Evolutionary conservation across 495 filamentous ascomycete species (phyloP), one percentile per base, ranked within the genome.

Genomic region (Hypoxylon fragiforme): DNA sequence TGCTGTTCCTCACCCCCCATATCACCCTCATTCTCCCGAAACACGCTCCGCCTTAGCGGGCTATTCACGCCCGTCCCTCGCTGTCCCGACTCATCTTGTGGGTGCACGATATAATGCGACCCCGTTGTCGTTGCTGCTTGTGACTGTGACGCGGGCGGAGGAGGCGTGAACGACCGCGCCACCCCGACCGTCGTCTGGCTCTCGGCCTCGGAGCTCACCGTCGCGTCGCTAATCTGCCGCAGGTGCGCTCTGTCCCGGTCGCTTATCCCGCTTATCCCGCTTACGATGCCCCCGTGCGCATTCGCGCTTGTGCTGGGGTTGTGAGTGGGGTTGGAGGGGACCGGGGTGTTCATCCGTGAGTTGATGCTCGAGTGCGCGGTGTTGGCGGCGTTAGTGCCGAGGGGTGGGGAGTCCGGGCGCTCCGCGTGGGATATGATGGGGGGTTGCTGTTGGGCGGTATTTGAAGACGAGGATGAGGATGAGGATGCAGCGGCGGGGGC

Each of bases 191-290:
- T 7, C 6, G 3, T 3, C 31, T 34, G 31, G 31, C 31, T 34
- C 3, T 5, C 18, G 46, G 57, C 51, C 0, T 62, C 54, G 1
- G 75, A 74, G 50, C 60, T 70, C 15, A 78, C 71, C 18, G 69
- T 77, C 2, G 67, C 65, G 40, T 76, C 74, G 60, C 72, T 75
- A 22, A 75, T 70, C 16, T 76, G 72, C 0, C 77, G 62, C n/a
- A 79, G 60, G 45, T 81, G 78, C 1, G 70, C 61, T 6, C 58
- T 45, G 19, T 77, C 73, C 2, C 63, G 59, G 34, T 77, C 74
- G 50, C 67, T 74, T 24, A 78, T 37, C 42, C 69, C 64, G 13
- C 71, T 75, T n/a, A 78, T 41, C 45, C 68, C 76, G 28, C 70
- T 74, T 18, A 65, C 59, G 11, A 75, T 60, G 40, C 51, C 56